Percentiles rank a stretch among this genome's conserved stretches.
phyloP scores from a whole-genome alignment of 495 filamentous ascomycete species.

The Aspergillus hancockii region DNA sequence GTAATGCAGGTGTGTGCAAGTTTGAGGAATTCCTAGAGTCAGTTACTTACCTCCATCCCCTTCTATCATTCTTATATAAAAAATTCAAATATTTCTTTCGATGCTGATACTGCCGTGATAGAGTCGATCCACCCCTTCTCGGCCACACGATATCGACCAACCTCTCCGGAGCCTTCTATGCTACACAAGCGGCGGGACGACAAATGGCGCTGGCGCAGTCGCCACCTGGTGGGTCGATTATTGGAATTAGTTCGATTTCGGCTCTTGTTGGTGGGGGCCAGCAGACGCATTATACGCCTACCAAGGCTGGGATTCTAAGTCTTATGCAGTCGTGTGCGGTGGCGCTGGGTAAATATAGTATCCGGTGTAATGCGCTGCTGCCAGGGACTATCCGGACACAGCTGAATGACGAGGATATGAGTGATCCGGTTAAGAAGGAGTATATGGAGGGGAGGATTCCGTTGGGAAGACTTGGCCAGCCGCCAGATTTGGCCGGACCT shows the following conservation, averaged over 20 bases:
- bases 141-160: conserved; percentile 70
- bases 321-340: conserved; percentile 85
- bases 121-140: conserved; percentile 61
- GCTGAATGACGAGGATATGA: conserved; percentile 81
- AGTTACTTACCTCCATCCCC: conserved; percentile 22
- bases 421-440: conserved; percentile 61
- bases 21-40: conserved; percentile 79
- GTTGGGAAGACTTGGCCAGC: conserved; percentile 69
- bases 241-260: conserved; percentile 79
- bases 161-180: conserved; percentile 83
- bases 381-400: conserved; percentile 86
- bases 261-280: conserved; percentile 79
- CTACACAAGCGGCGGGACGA: conserved; percentile 76
- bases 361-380: conserved; percentile 82
- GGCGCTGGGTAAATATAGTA: conserved; percentile 72
- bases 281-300: conserved; percentile 89
- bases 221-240: conserved; percentile 72
- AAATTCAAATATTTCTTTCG: neutral
- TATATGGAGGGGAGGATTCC: conserved; percentile 89
- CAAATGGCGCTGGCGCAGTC: conserved; percentile 69
- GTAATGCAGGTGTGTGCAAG: conserved; percentile 84
- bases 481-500: conserved; percentile 73
- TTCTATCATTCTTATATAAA: no score
- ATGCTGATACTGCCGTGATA: conserved; percentile 16
- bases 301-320: conserved; percentile 80